Conservation (phyloP, 192 early-diverging fungal genomes). For the Backusella tarrabulga region DNA sequence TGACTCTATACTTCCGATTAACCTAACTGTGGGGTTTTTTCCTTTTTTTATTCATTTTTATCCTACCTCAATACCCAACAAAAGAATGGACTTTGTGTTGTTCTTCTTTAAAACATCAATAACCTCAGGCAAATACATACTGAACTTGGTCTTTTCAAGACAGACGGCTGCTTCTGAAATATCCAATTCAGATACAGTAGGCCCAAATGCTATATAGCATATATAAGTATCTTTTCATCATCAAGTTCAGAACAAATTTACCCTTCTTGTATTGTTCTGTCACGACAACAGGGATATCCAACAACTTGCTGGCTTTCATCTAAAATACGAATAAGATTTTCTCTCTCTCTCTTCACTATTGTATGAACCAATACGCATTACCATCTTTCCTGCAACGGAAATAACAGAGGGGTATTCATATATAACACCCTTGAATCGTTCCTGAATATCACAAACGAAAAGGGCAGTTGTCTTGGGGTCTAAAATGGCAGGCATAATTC, state of each 20-base stretch:
- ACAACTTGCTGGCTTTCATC: slow-evolving; percentile 67
- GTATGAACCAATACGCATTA: slow-evolving; percentile 18
- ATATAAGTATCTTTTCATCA: not conserved
- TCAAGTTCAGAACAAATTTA: slow-evolving; percentile 6
- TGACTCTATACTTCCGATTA: slow-evolving; percentile 61
- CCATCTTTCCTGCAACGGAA: slow-evolving; percentile 86
- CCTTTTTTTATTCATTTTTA: not conserved
- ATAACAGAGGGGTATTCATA: slow-evolving; percentile 81
- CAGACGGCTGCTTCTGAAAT: slow-evolving; percentile 57
- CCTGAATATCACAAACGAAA: slow-evolving; percentile 95
- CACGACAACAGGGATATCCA: slow-evolving; percentile 83
- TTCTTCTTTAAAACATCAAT: slow-evolving; percentile 48
- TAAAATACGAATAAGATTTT: slow-evolving; percentile 20
- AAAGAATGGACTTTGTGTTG: slow-evolving; percentile 65
- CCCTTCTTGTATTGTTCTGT: slow-evolving; percentile 86
- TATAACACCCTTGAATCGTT: slow-evolving; percentile 72
- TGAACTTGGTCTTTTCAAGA: slow-evolving; percentile 82
- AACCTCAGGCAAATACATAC: slow-evolving; percentile 76
- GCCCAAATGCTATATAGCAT: slow-evolving; percentile 60
- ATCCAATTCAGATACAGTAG: slow-evolving; percentile 77
- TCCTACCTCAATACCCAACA: slow-evolving; percentile 88
- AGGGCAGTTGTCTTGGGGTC: slow-evolving; percentile 70
- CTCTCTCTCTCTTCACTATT: not conserved
- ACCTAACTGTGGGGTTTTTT: not conserved
- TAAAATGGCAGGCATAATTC: slow-evolving; percentile 44